Base-by-base conservation (phyloP, 2,329 filamentous ascomycete genomes). In the Sphaerulina populicola region DNA sequence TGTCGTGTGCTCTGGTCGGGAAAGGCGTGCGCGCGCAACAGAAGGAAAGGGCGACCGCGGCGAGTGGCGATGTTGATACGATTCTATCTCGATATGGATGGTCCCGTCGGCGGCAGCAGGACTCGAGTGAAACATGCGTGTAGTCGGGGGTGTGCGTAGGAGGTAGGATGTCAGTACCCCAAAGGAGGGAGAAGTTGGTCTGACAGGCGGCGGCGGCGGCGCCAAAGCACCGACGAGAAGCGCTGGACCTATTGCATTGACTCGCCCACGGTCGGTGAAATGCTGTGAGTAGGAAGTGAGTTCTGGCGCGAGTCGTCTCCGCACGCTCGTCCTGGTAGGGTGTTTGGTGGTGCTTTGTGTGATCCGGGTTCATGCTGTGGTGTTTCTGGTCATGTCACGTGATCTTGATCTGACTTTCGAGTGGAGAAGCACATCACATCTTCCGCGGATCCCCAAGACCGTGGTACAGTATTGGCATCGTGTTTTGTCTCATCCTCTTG, bases 231-330 rank as follows among this genome's bases (percentile, higher is more conserved):
- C 46, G 38, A 42, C 46, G 33, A 23, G 44, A 38, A 31, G 14
- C n/a, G 40, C 40, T 44, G 40, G 42, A 31, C 40, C 48, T 50
- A 50, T 50, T 37, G 41, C 48, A 50, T 50, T 23, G 37, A 35
- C 41, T 45, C 27, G 48, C 36, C 47, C 36, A 9, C 12, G 31
- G 6, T 35, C 12, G 10, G 31, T 35, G 31, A 35, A n/a, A 35
- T 35, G 31, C 10, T 11, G 31, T 35, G 31, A 35, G 4, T 5
- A 35, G 31, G 10, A 35, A 35, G 23, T 6, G 23, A 6, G 23
- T 9, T 35, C 31, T 35, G 31, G 31, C 31, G 31, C 31, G 31
- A 8, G 31, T 9, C 7, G 31, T 11, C 31, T 35, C 10, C 31
- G 4, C 31, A 35, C 31, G 31, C 31, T 35, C 6, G 31, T 35